Evolutionary conservation across 352 stramenopile species (phyloP).

Genomic region (Phytopythium helicoides): DNA sequence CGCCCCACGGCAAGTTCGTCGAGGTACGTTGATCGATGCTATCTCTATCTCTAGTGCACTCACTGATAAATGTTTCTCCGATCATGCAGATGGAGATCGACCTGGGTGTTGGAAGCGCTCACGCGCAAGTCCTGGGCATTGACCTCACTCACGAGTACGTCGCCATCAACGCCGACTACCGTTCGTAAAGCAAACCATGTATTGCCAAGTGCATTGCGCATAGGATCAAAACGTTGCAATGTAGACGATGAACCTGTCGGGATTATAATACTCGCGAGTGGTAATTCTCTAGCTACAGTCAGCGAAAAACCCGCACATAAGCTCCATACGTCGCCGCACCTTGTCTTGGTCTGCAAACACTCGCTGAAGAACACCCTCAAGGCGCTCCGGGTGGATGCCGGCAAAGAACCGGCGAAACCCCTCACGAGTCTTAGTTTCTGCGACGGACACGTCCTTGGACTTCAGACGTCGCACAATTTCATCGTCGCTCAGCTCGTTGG

Average conservation of each 20-base stretch:
- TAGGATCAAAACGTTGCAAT: not conserved
- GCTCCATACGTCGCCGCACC: slow-evolving; percentile 54
- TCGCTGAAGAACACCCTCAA: slow-evolving; percentile 44
- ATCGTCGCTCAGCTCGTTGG: slow-evolving; percentile 39
- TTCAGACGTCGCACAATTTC: slow-evolving; percentile 50
- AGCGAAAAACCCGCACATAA: slow-evolving; percentile 63
- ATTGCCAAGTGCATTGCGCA: not conserved
- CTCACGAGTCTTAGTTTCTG: slow-evolving; percentile 69
- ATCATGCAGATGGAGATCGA: slow-evolving; percentile 89
- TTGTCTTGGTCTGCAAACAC: slow-evolving; percentile 56
- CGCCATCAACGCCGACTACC: slow-evolving; percentile 98
- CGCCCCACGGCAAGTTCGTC: slow-evolving; percentile 95
- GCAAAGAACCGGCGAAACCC: slow-evolving; percentile 67
- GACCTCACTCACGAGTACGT: slow-evolving; percentile 99
- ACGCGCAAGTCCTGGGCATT: slow-evolving; percentile 92
- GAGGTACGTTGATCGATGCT: slow-evolving; percentile 48
- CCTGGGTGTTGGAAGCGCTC: slow-evolving; percentile 83
- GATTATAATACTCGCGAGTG: slow-evolving; percentile 5
- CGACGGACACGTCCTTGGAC: slow-evolving; percentile 34
- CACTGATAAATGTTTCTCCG: not conserved
- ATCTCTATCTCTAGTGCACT: not conserved
- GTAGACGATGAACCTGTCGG: too few relatives aligned
- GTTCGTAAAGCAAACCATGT: slow-evolving; percentile 74
- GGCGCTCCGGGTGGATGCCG: slow-evolving; percentile 46
- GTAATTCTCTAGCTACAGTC: slow-evolving; percentile 5